Evolutionary conservation across 768 basidiomycete genomes (phyloP), one percentile per base, ranked within the genome.

Genomic region (Kwoniella pini): DNA sequence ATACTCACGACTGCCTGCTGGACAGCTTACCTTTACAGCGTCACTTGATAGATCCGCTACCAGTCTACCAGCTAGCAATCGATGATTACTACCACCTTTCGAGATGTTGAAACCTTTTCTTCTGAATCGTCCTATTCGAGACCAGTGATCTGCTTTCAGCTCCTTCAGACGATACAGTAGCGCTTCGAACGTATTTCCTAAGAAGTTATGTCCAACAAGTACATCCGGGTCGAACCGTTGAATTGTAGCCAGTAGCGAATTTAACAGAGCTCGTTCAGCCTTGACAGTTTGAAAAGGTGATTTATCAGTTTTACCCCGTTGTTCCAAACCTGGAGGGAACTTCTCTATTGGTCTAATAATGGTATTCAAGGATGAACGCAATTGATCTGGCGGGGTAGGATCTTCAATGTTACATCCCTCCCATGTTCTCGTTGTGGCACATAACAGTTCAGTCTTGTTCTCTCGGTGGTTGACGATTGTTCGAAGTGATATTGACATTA

Each of bases 11-110:
- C 27, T 3, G 38, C 49, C 24, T n/a, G 10, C 52, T 2, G 27
- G 30, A 31, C 26, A 1, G 57, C 83, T 1, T 67, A 91, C 93
- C 82, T 93, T 96, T 13, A 91, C 91, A 30, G 90, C 91, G 67
- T 98, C 95, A 70, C 91, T 93, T 2, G 91, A 88, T 33, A 99
- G 83, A 77, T 99, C 96, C 65, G 92, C 93, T 4, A 97, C 80
- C 69, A 99, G 75, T 26, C 96, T 83, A 3, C 96, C 96, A 52
- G 85, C 85, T 44, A 96, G 70, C 68, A 97, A 88, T 66, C 83
- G 85, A 49, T 92, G 79, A 71, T 97, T 97, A 24, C 54, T 69
- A 11, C 70, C 73, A 21, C 68, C 69, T 13, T 87, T 85, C 0
- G 91, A 91, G 46, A 74, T 74, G 36, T 62, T 69, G 24, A 79